Evolutionary conservation across 805 yeast species (phyloP).

Genomic region (Soucietia sequanensis): DNA sequence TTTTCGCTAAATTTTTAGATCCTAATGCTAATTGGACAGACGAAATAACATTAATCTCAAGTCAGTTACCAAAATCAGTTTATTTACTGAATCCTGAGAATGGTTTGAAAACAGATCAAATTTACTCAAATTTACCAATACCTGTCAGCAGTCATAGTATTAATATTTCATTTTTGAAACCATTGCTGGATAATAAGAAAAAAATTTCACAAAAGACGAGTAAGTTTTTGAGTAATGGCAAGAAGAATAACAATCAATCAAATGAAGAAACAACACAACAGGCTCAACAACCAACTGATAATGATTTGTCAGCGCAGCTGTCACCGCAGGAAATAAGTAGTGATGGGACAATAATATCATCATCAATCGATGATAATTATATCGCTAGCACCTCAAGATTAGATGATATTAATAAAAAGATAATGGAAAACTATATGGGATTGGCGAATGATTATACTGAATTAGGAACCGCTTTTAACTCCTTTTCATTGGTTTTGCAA

Average conservation of each 20-base stretch:
- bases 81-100: conserved; percentile 46
- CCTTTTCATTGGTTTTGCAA: conserved; percentile 50
- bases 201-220: conserved; percentile 23
- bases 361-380: conserved; percentile 6
- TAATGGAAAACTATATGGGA: conserved; percentile 55
- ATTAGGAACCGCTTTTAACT: conserved; percentile 59
- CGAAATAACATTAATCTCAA: conserved; percentile 40
- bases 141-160: conserved; percentile 25
- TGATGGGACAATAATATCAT: neutral
- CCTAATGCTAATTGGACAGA: conserved; percentile 86
- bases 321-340: conserved; percentile 1
- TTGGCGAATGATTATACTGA: conserved; percentile 68
- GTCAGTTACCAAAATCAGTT: conserved; percentile 40
- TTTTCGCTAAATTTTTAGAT: conserved; percentile 76
- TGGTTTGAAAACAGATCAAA: conserved; percentile 34
- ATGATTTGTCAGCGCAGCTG: neutral
- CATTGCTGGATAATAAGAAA: conserved; percentile 20
- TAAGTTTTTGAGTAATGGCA: conserved; percentile 12
- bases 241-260: neutral
- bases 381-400: conserved; percentile 39
- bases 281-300: too few relatives aligned
- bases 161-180: conserved; percentile 32
- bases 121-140: conserved; percentile 33
- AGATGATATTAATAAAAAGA: conserved; percentile 56
- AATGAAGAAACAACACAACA: conserved; percentile 1